A percentile compares a stretch with the other conserved stretches of the same genome.
Conservation (phyloP, 179 eudicot genomes). For the Dionaea muscipula region DNA sequence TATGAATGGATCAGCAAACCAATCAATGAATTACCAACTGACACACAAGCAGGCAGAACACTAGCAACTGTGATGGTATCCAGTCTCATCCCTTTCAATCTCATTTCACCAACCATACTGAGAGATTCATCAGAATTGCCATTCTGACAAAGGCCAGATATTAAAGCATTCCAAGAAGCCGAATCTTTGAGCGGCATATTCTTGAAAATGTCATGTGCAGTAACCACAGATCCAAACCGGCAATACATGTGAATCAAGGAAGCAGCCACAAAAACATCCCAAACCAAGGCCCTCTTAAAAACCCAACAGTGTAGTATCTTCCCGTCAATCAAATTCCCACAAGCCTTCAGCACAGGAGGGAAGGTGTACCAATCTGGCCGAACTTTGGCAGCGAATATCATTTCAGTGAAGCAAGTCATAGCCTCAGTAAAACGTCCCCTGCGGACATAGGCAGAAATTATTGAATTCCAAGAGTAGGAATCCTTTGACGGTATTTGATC, state of each 20-base stretch:
- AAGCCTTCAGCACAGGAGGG: slow-evolving; percentile 43
- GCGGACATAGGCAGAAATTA: slow-evolving; percentile 37
- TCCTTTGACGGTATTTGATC: slow-evolving; percentile 25
- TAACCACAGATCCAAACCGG: slow-evolving; percentile 19
- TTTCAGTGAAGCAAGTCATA: slow-evolving; percentile 23
- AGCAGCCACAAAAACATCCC: slow-evolving; percentile 47
- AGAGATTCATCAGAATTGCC: slow-evolving; percentile 27
- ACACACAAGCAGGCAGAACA: slow-evolving; percentile 39
- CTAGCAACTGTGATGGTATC: slow-evolving; percentile 40
- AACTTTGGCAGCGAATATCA: slow-evolving; percentile 19
- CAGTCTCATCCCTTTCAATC: slow-evolving; percentile 21
- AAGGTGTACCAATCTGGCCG: slow-evolving; percentile 41
- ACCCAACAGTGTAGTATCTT: slow-evolving; percentile 26
- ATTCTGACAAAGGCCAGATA: slow-evolving; percentile 36
- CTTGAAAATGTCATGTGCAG: slow-evolving; percentile 27
- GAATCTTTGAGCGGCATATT: slow-evolving; percentile 37
- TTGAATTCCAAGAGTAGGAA: slow-evolving; percentile 38
- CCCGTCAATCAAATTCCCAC: slow-evolving; percentile 26
- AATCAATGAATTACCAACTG: slow-evolving; percentile 18
- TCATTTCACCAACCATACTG: slow-evolving; percentile 24
- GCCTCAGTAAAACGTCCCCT: slow-evolving; percentile 20
- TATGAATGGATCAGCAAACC: slow-evolving; percentile 35
- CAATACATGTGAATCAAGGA: slow-evolving; percentile 39
- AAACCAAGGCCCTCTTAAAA: slow-evolving; percentile 29
- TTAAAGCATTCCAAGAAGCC: slow-evolving; percentile 44